Percentiles rank a stretch among this genome's conserved stretches.
Conservation (phyloP, 306 rosid genomes). For the Cicer bijugum region DNA sequence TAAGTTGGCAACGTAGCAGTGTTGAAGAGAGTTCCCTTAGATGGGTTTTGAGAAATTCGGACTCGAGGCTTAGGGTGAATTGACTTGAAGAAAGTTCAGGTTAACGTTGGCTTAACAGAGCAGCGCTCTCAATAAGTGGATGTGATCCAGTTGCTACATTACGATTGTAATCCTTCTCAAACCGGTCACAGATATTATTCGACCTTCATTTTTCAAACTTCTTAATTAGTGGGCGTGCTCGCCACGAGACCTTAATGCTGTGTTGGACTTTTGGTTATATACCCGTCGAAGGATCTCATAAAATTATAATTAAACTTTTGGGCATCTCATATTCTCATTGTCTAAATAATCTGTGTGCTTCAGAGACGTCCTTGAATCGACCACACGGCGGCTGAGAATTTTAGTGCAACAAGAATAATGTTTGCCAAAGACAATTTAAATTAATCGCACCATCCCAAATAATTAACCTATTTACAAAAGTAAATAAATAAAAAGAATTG, state of each 20-base stretch:
- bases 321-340: no score
- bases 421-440: neutral
- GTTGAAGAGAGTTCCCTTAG: slow-evolving; percentile 3
- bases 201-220: slow-evolving; percentile 9
- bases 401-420: neutral
- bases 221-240: no score
- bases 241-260: no score
- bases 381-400: slow-evolving; percentile 26
- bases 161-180: neutral
- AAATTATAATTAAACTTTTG: no score
- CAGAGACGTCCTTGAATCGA: slow-evolving; percentile 16
- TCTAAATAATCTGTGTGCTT: no score
- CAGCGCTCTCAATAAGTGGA: slow-evolving; percentile 31
- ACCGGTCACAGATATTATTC: no score
- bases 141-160: neutral
- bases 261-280: no score
- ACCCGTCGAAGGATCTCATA: no score
- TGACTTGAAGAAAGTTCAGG: neutral
- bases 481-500: no score
- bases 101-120: slow-evolving; percentile 25
- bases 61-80: neutral
- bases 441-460: no score
- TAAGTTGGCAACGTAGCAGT: no score
- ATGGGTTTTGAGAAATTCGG: neutral
- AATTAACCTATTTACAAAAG: no score